Percentiles rank a stretch among this genome's conserved stretches.
These are phyloP conservation scores for Aspergillus ustus DNA, from an alignment of 2,329 filamentous ascomycete species.

Conservation along the genomic window DNA sequence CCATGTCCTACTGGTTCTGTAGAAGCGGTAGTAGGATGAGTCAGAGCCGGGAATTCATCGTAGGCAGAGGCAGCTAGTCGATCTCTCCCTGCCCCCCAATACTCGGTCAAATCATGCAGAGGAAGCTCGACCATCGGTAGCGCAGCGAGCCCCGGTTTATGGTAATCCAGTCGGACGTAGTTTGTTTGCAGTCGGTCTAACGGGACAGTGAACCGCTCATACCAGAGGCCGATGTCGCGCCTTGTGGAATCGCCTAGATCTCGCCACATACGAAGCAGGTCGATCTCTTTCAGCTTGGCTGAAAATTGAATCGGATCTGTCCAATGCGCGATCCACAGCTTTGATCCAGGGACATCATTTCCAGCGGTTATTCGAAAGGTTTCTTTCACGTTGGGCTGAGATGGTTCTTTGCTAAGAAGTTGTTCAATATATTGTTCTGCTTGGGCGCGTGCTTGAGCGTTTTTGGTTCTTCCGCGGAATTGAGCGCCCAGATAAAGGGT, in stretches of 20 bases:
- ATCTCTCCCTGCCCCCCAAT: background rate
- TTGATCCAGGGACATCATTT: background rate
- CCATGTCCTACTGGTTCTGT: background rate
- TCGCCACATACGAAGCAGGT: background rate
- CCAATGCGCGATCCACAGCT: background rate
- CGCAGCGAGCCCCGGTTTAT: background rate
- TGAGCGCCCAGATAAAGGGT: background rate
- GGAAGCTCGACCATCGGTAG: background rate
- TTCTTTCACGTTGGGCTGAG: background rate
- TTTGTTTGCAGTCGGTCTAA: background rate
- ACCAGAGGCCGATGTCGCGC: background rate
- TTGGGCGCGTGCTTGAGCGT: background rate
- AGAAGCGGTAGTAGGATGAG: background rate
- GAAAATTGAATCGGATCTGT: background rate
- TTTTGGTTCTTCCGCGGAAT: background rate
- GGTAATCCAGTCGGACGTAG: background rate
- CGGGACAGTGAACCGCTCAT: background rate
- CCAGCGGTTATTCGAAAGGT: background rate
- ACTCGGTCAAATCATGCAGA: background rate
- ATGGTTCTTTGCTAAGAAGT: background rate
- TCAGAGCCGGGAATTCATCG: background rate
- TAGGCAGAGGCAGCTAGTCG: background rate
- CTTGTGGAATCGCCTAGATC: background rate
- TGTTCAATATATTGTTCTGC: background rate
- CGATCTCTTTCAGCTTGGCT: background rate